Base-by-base conservation (phyloP, 2,329 filamentous ascomycete genomes). In the Trichoderma sp. region DNA sequence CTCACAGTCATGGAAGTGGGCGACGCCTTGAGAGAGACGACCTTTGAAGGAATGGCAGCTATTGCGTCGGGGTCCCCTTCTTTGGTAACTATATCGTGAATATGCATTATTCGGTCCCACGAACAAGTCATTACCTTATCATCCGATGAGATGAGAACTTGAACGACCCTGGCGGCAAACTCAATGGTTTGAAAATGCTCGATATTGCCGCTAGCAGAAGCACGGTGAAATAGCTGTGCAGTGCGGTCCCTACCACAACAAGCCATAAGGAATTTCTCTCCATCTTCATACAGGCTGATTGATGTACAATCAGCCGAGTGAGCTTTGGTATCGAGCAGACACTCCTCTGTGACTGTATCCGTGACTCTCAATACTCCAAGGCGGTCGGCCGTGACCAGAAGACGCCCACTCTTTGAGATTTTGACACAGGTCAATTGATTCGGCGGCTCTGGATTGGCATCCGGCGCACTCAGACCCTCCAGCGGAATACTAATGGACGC, bases 121-220 rank as follows among this genome's bases (percentile, higher is more conserved):
- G 96, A 98, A 80, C 93, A 95, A 1, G 97, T 98, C 24, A 98
- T 88, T 62, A 98, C 85, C 77, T 89, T 92, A 82, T 95, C 90
- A 59, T 93, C 89, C 3, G 93, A 90, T 75, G 97, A 95, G 9
- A 95, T 88, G 33, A 98, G 85, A 33, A 88, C 88, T 81, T 92
- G 92, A 73, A 90, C 93, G 21, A 99, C 95, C 77, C 94, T 94
- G 27, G 95, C 94, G 35, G 95, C 92, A 83, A 98, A 97, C 79
- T 99, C 96, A 74, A 98, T 90, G 0, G 97, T 99, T 83, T 99
- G 97, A 69, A 98, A 90, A 75, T 98, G 90, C 75, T 93, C 90
- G 83, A 97, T 93, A 3, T 84, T 85, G 3, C 91, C 89, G 14
- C 84, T 86, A 11, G n/a, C n/a, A 1, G 85, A 85, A 29, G 88